Evolutionary conservation across 2,329 filamentous ascomycete genomes (phyloP), one percentile per base, ranked within the genome.

Genomic region (Colletotrichum karsti): DNA sequence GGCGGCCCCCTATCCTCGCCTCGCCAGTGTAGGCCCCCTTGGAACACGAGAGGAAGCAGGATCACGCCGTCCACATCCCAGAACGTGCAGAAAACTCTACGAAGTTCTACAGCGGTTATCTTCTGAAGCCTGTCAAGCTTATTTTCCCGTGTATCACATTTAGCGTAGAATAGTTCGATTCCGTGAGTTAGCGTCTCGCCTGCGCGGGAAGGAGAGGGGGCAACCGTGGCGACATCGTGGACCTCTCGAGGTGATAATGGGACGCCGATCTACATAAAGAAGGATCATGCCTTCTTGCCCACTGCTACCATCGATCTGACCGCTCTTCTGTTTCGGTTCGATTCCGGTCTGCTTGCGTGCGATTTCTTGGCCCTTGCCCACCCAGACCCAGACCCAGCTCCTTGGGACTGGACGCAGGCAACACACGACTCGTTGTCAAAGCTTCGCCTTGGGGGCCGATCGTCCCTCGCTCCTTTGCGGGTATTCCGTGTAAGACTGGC

Each of bases 11-110:
- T 50, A 39, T 50, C 44, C 20, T 46, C 60, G 28, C 22, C 20
- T 30, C 15, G n/a, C 24, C 12, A 24, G 37, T 22, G 46, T 10
- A 12, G 30, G 20, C 60, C 33, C 42, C 33, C 59, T 46, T 62
- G 59, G 37, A 55, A 62, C 59, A 62, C 59, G 59, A 62, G 59
- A 44, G 39, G 60, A 56, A 37, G 46, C 51, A 56, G 60, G 60
- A 48, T 48, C 50, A 63, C 30, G 51, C 60, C 50, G 60, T 63
- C 60, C 41, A 28, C 60, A 18, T 37, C 22, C 33, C 28, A 30
- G 41, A 51, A 55, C 37, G 7, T 63, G 39, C 50, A 39, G 46
- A 44, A 56, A 63, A 63, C 51, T 63, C 28, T 63, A 56, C 26
- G 28, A 12, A 50, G n/a, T 26, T 54, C 15, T 44, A 12, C 5